Base-by-base conservation (phyloP, 371 early-diverging fungal species). In the Saksenaea oblongispora region DNA sequence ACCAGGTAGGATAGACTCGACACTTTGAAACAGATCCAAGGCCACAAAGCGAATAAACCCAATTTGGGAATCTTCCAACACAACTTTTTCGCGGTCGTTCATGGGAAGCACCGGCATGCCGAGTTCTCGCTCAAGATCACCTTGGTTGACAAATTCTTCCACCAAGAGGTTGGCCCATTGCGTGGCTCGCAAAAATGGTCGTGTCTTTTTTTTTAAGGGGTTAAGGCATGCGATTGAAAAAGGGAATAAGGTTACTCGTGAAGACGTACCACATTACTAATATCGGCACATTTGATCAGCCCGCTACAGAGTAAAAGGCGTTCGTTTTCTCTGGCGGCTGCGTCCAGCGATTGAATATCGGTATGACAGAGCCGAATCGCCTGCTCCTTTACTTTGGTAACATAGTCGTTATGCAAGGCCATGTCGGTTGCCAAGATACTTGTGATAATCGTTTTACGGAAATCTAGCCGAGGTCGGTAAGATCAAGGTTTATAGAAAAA, bases 361-460 rank as follows among this genome's bases (percentile, higher is more conserved):
- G 55, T 35, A 5, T 27, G 27, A 28, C 56, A 63, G 27, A 83
- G 70, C 51, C 88, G 80, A 53, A 72, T 69, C 13, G 80, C 68
- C 62, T 85, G 86, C 4, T 84, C 87, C 56, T 81, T 82, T 75
- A 90, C 85, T 70, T 87, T 84, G 66, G 74, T 73, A 22, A 92
- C 85, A 66, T 88, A 90, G 56, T 89, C 87, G 67, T 84, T 86
- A 65, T 93, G 93, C 51, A 87, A 80, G 18, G 85, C 84, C 91
- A 93, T 90, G 66, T 93, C 93, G 0, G 93, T 93, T 10, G 92
- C 92, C 53, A 93, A 65, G 39, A 93, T 91, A 31, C 85, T 83
- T 34, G 85, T 85, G 22, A 89, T 82, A 0, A 89, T 83, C 42
- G 85, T 72, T 65, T 86, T 84, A 51, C 90, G 84, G 74, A 89